Percentiles rank a stretch among this genome's conserved stretches.
phyloP scores from a whole-genome alignment of 495 filamentous ascomycete genomes.

The Darksidea phi region DNA sequence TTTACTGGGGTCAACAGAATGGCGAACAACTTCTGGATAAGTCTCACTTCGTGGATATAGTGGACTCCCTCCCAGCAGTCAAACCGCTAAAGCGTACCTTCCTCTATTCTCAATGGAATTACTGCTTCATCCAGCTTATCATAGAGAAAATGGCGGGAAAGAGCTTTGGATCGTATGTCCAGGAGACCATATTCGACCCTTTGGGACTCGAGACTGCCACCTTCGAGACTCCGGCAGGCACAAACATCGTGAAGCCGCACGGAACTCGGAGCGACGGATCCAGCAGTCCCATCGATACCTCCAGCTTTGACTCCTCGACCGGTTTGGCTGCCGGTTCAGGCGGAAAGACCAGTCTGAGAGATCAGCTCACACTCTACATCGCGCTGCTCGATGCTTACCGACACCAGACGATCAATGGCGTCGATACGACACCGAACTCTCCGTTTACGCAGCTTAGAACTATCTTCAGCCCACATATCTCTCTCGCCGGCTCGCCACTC shows the following conservation, averaged over 20 bases:
- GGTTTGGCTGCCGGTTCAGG: slow-evolving; percentile 4
- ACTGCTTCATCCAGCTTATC: slow-evolving; percentile 7
- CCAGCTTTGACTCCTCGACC: not conserved
- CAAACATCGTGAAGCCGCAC: slow-evolving; percentile 8
- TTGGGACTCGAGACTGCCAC: slow-evolving; percentile 5
- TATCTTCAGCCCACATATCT: slow-evolving; percentile 16
- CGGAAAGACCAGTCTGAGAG: slow-evolving; percentile 10
- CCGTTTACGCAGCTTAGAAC: slow-evolving; percentile 14
- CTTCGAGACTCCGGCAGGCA: not conserved
- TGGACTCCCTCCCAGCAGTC: not conserved
- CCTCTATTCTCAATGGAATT: slow-evolving; percentile 26
- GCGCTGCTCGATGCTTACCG: slow-evolving; percentile 4
- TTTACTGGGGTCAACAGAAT: slow-evolving; percentile 16
- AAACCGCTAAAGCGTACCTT: slow-evolving; percentile 11
- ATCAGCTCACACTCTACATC: slow-evolving; percentile 10
- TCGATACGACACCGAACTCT: slow-evolving; percentile 8
- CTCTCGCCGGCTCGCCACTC: not conserved
- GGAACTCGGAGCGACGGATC: slow-evolving; percentile 5
- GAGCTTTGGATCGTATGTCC: slow-evolving; percentile 4
- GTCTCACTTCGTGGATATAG: slow-evolving; percentile 1
- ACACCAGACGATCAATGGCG: slow-evolving; percentile 7
- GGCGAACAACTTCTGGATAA: slow-evolving; percentile 7
- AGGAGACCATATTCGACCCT: slow-evolving; percentile 9
- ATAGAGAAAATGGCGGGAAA: slow-evolving; percentile 17
- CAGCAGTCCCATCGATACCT: not conserved